Base-by-base conservation (phyloP, 2,329 filamentous ascomycete species). In the Hymenoscyphus infarciens region DNA sequence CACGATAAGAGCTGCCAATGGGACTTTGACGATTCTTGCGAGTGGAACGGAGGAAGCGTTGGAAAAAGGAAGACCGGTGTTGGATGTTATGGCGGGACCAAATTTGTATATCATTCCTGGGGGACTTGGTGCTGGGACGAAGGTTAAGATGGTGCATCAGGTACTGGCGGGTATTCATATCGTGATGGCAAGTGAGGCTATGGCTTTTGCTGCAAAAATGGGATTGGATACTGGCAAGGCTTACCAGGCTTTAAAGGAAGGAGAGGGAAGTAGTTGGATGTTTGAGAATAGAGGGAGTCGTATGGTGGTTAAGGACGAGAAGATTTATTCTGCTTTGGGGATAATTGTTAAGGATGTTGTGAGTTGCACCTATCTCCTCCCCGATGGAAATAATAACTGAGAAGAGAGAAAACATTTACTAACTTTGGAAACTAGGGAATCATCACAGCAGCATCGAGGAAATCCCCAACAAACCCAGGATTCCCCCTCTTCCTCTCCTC, bases 1-100 rank as follows among this genome's bases (percentile, higher is more conserved):
- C 1, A 84, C 87, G 0, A 79, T 82, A 10, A 81, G 89, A 38
- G 89, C 89, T 1, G 87, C 87, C 0, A 83, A 88, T 57, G 89
- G 89, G 3, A 90, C 88, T 0, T 77, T 92, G 52, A 89, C 87
- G 6, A 92, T 93, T 72, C 91, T 93, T 83, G 87, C 87, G 0
- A 85, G 86, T 1, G 87, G 81, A 0, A 77, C 82, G 0, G 79
- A 83, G 0, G 79, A 78, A 2, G 84, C 84, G 5, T 75, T 91
- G 1, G 77, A 80, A 38, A 82, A 82, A 62, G 87, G 82, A 0
- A 80, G 79, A 25, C 81, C 79, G 56, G 75, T 92, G 1, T 79
- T 92, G 1, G 78, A 84, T 59, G 82, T 83, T 67, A 84, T 93
- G 79, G 83, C 88, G 1, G 57, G 68, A 0, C 39, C 45, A 13